Evolutionary conservation across 2,329 filamentous ascomycete species (phyloP), one percentile per base, ranked within the genome.

Genomic region (Didymella pomorum): DNA sequence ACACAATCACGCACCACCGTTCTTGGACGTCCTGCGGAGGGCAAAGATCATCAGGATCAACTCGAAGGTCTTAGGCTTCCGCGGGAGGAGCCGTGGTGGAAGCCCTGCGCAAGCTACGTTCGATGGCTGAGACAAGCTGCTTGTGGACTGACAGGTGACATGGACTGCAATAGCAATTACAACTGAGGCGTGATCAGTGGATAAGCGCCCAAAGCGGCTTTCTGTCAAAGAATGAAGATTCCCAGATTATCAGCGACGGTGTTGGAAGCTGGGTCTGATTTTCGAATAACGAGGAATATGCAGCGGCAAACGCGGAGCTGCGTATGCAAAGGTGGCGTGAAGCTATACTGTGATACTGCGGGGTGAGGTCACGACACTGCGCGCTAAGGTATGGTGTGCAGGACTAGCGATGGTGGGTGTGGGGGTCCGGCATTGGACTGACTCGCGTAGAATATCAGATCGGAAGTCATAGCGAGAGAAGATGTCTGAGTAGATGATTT

Each of bases 361-460:
- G 64, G 68, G 63, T 71, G 68, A 69, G 63, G 62, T 72, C 69
- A 72, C 66, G 63, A 41, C 59, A 56, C 52, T 49, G 35, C n/a
- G 41, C 57, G 50, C 54, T 58, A 57, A 50, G n/a, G 28, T 58
- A 43, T 64, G 50, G 61, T 58, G 52, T 63, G 63, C 61, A 63
- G 46, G 42, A 43, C 53, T 64, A 60, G 60, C 31, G 52, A 48
- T 35, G 43, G 31, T 20, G 42, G n/a, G 55, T 53, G 61, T 62
- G 57, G 54, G 61, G 56, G 56, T 52, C 37, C 43, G 25, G 52
- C 35, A 35, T 48, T 28, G 21, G 52, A 47, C 28, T 55, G 52
- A 55, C 56, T 60, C 46, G 56, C 47, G 45, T 21, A 20, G 20
- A 26, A 20, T 2, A 26, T 18, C 29, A 45, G 28, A 25, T 56